Percentiles rank a stretch among this genome's conserved stretches.
Evolutionary conservation across 2,329 filamentous ascomycete species (phyloP).

Genomic region (Claviceps citrina): DNA sequence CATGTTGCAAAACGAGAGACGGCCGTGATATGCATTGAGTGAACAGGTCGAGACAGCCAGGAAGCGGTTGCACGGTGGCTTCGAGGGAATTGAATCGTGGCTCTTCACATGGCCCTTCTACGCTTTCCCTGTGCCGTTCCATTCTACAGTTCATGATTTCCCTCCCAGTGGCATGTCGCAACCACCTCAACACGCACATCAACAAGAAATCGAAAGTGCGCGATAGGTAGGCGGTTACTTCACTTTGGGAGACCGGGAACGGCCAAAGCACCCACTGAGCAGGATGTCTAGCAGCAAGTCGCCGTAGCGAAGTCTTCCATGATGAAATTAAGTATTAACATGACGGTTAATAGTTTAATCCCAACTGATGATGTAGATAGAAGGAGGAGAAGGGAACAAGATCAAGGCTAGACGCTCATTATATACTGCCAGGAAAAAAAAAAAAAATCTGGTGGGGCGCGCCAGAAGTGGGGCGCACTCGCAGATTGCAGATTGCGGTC

Average conservation of each 20-base stretch:
- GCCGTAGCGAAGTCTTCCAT: slow-evolving; percentile 35
- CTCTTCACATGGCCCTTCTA: not conserved
- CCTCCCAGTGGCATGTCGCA: slow-evolving; percentile 22
- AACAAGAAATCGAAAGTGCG: slow-evolving; percentile 22
- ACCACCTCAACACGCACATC: slow-evolving; percentile 37
- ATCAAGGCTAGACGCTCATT: slow-evolving; percentile 7
- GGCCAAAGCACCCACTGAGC: slow-evolving; percentile 35
- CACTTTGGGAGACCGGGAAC: slow-evolving; percentile 38
- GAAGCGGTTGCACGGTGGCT: too few species aligned
- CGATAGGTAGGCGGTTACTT: slow-evolving; percentile 32
- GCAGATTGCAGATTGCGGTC: too few species aligned
- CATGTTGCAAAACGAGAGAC: too few species aligned
- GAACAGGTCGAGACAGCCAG: too few species aligned
- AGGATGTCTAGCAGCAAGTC: slow-evolving; percentile 38
- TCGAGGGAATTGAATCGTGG: too few species aligned
- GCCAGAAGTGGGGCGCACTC: not conserved
- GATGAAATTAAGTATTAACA: slow-evolving; percentile 28
- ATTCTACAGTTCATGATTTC: not conserved
- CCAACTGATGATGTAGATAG: slow-evolving; percentile 29
- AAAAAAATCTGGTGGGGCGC: slow-evolving; percentile 1
- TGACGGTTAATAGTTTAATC: slow-evolving; percentile 34
- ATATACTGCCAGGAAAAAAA: slow-evolving; percentile 5
- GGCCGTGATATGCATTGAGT: too few species aligned
- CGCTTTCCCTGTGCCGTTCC: not conserved
- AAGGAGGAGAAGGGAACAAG: slow-evolving; percentile 17